Evolutionary conservation across 225 moss, liverwort and hornwort genomes (phyloP), one percentile per base, ranked within the genome.

Genomic region (Marchantia paleacea): DNA sequence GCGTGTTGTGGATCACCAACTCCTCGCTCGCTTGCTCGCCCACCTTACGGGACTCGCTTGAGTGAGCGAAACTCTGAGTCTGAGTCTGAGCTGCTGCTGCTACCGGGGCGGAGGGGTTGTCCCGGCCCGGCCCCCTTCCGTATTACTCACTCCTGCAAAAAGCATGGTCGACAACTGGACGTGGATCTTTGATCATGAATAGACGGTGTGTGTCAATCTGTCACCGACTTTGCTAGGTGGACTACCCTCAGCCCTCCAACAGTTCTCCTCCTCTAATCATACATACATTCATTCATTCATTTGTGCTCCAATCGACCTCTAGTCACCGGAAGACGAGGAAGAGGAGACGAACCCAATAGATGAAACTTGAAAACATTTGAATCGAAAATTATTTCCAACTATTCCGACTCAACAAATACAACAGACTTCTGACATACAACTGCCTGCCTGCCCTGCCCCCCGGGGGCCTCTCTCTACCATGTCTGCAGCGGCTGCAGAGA

Each of bases 91-190:
- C 39, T 39, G 39, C 39, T 2, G 39, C 39, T 39, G 39, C 39
- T 39, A 5, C 39, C 5, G 39, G 3, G 2, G 39, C 39, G 39
- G 57, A 57, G 57, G 8, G 19, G 57, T 1, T 12, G 39, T 39
- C 39, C 39, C 39, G 39, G 66, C 10, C 25, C 66, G 61, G 61
- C 15, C 61, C 61, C 39, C 39, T 57, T 57, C 57, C 57, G 13
- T 57, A 13, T 19, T 13, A 9, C 28, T 67, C 10, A 67, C 28
- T 3, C 66, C 66, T 67, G 66, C 66, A 67, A 67, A 57, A 67
- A 67, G 66, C 26, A 67, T 26, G 66, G 14, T 67, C 66, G 66
- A 67, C 66, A 67, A 67, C 66, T 67, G 66, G 66, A 67, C 66
- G 66, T 67, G 66, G 25, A 67, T 67, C 66, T 10, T 67, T 67